Percentiles rank a stretch among this genome's conserved stretches.
Evolutionary conservation across 148 eudicot species (phyloP).

Genomic region (Arbutus unedo): DNA sequence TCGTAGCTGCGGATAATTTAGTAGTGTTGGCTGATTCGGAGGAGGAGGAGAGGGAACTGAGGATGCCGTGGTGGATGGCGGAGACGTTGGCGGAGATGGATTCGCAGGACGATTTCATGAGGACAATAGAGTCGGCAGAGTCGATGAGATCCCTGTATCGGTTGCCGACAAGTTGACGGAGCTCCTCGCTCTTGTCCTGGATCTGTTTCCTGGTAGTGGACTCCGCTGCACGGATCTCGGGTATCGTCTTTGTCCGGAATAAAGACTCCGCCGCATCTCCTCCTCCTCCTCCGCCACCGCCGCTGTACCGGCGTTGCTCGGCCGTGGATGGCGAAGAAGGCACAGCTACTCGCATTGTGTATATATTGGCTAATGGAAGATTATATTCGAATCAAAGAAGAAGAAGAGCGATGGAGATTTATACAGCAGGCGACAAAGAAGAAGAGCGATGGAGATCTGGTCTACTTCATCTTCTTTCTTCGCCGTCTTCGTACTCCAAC

Average conservation of each 20-base stretch:
- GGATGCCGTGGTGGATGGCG: slow-evolving; percentile 28
- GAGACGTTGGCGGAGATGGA: slow-evolving; percentile 64
- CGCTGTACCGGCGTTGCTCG: slow-evolving; percentile 11
- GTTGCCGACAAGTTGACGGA: slow-evolving; percentile 80
- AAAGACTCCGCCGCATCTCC: slow-evolving; percentile 32
- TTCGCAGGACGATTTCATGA: slow-evolving; percentile 76
- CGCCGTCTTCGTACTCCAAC: neutral
- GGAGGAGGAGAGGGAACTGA: slow-evolving; percentile 35
- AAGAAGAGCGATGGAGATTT: neutral
- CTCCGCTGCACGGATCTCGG: slow-evolving; percentile 44
- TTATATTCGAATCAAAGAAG: no score
- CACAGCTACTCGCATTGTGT: slow-evolving; percentile 41
- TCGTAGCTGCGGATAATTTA: slow-evolving; percentile 19
- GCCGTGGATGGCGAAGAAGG: slow-evolving; percentile 10
- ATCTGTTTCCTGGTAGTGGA: slow-evolving; percentile 65
- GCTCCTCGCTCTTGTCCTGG: slow-evolving; percentile 84
- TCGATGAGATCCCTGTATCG: slow-evolving; percentile 89
- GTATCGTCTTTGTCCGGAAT: slow-evolving; percentile 43
- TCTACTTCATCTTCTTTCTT: neutral
- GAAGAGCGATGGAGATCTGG: neutral
- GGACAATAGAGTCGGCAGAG: slow-evolving; percentile 82
- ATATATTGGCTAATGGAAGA: slow-evolving; percentile 17
- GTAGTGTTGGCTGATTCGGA: slow-evolving; percentile 25
- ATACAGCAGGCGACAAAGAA: neutral
- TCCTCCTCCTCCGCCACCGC: neutral